These are phyloP conservation scores for Globisporangium irregulare DNA, from an alignment of 352 stramenopile species.

Conservation along the genomic window DNA sequence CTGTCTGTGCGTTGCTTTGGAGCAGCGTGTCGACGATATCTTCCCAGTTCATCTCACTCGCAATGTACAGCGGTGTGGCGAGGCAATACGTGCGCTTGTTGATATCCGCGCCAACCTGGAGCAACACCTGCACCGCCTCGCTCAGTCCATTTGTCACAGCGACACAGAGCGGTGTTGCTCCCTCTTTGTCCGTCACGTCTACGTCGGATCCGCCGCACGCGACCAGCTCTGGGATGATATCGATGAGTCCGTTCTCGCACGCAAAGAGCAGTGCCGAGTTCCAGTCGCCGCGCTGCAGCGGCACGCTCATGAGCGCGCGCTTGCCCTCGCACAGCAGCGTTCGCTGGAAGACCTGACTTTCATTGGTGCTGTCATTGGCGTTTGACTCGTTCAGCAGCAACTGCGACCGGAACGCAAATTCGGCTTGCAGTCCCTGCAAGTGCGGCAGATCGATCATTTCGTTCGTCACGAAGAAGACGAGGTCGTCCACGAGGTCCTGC, in stretches of 20 bases:
- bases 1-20: constrained; percentile 32
- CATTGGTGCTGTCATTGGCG: background rate
- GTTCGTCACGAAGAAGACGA: constrained; percentile 55
- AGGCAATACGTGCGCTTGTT: constrained; percentile 63
- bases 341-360: constrained; percentile 34
- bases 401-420: constrained; percentile 38
- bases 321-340: constrained; percentile 36
- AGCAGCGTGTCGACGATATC: constrained; percentile 66
- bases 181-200: constrained; percentile 68
- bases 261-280: constrained; percentile 60
- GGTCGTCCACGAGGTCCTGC: constrained; percentile 42
- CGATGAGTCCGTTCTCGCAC: constrained; percentile 52
- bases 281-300: constrained; percentile 35
- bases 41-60: constrained; percentile 72
- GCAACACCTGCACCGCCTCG: constrained; percentile 37
- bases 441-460: constrained; percentile 63
- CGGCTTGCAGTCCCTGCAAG: constrained; percentile 43
- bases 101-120: constrained; percentile 47
- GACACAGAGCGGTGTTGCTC: constrained; percentile 55
- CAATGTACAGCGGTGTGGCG: constrained; percentile 75
- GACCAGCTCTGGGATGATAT: constrained; percentile 44
- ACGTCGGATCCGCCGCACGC: constrained; percentile 27
- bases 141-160: constrained; percentile 55
- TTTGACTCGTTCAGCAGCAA: background rate
- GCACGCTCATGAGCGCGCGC: constrained; percentile 52